Base-by-base conservation (phyloP, 495 filamentous ascomycete genomes). In the Talaromyces ruber region DNA sequence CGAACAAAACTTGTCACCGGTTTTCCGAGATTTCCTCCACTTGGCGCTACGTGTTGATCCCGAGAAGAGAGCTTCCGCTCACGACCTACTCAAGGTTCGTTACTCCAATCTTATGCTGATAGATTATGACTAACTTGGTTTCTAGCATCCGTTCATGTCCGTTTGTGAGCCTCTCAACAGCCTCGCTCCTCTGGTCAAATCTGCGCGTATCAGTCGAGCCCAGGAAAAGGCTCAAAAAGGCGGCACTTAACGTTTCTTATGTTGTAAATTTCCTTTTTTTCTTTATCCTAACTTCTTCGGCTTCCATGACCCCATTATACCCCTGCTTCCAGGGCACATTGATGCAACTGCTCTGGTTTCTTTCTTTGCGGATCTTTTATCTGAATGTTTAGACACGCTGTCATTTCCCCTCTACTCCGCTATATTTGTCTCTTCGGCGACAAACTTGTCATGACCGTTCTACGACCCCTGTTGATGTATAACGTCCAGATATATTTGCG, bases 21-120 rank as follows among this genome's bases (percentile, higher is more conserved):
- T 90, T 9, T 96, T 98, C 79, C 82, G 84, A 63, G 92, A 97
- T 70, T 98, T 97, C 74, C 76, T 98, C 63, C 84, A 89, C 63
- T 87, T 93, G 72, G 92, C 93, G 3, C 79, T 98, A 50, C 94
- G 93, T 80, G 94, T 98, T 3, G 93, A 97, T 64, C 93, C 94
- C 6, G 94, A 98, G 72, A 96, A 96, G 84, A 82, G 94, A 74
- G 91, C 93, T 14, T 96, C 91, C 66, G 94, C 94, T 12, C 89
- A 95, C 73, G 93, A 97, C 75, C 76, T 98, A 32, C 79, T 98
- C 67, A 85, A 88, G 77, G 93, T 97, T 83, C 71, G 85, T 54
- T 8, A 28, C 9, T 24, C 24, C 24, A 4, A 1, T 34, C 12
- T 57, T 24, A 45, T 59, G 61, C 60, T 58, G 11, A 24, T 59